Evolutionary conservation across 176 grass and related monocot species (phyloP), one percentile per base, ranked within the genome.

Genomic region (Typha latifolia): DNA sequence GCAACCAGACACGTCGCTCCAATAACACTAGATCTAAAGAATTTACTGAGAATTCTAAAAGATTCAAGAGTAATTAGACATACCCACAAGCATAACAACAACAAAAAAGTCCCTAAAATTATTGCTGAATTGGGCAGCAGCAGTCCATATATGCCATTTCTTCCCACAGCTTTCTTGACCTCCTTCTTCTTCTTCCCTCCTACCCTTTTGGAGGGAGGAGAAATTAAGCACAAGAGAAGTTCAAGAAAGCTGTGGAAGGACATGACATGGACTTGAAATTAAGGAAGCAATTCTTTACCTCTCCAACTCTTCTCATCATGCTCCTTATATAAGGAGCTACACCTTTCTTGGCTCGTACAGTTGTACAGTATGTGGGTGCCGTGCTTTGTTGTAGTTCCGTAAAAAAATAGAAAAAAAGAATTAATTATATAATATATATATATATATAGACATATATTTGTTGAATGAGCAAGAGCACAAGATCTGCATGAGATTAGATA

Each of bases 201-300:
- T 12, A 51, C 21, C 9, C 50, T 1, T 22, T 22, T 62, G 3
- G 49, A 49, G 26, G 29, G 62, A 24, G 9, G 37, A 43, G 9
- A 43, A 43, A 43, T 43, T 43, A 43, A 43, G 29, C 62, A 27
- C 32, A 51, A 48, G 51, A 79, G 85, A 94, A 97, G 94, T 97
- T 97, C 94, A 97, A 97, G 89, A 97, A 97, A 97, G 94, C 94
- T 92, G 94, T 97, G 94, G 94, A 97, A 97, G 82, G 85, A 82
- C 47, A 96, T 96, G 87, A 50, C 84, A 78, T 83, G 92, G 92
- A 90, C 65, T 82, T 59, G 16, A 21, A 59, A 59, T 59, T 59
- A 21, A 19, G 53, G 53, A 59, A 59, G 53, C 53, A 59, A 59
- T 21, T 21, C 15, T 59, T 59, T 9, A 2, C 3, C 53, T 21